Base-by-base conservation (phyloP, 441 rosid genomes). In the Populus hybrid region DNA sequence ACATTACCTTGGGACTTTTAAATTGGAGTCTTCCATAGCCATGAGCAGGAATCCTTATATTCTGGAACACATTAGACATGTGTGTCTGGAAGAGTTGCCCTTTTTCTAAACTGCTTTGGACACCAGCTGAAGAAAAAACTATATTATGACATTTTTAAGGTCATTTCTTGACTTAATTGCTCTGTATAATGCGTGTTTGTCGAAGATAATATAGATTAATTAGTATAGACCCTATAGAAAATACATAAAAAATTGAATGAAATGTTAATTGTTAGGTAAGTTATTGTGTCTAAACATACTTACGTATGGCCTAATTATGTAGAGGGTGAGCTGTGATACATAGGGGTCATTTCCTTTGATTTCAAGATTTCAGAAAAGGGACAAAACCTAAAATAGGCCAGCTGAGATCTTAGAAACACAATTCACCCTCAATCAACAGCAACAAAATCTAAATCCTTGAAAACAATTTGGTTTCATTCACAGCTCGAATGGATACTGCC, bases 401-500 rank as follows among this genome's bases (percentile, higher is more conserved):
- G 82, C 65, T 36, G 70, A 53, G 24, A 53, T 16, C 18, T 38
- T 12, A 34, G 53, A n/a, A 53, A 42, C 73, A 35, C 77, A 46
- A 76, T 85, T 73, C 70, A 77, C 35, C 59, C 74, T 20, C 24
- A 76, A 79, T 73, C 81, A 72, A 81, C 77, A 86, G 80, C 84
- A 82, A 84, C 77, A 84, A 82, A 84, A 84, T 82, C 89, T 72
- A 70, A 78, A 82, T 77, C 84, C 81, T 82, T 78, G 84, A 82
- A 84, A 84, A 78, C 18, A 64, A 36, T 69, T 75, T 85, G 80
- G 68, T 80, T 67, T 71, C 75, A 67, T 81, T 28, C 74, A n/a
- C 64, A 42, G 34, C 64, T 79, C 69, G 67, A 63, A 74, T 65
- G 74, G 77, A 76, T 84, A 69, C 69, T 69, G 86, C 71, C 85